These are phyloP conservation scores for Podospora pseudoanserina DNA, from an alignment of 495 filamentous ascomycete genomes.

Conservation along the genomic window DNA sequence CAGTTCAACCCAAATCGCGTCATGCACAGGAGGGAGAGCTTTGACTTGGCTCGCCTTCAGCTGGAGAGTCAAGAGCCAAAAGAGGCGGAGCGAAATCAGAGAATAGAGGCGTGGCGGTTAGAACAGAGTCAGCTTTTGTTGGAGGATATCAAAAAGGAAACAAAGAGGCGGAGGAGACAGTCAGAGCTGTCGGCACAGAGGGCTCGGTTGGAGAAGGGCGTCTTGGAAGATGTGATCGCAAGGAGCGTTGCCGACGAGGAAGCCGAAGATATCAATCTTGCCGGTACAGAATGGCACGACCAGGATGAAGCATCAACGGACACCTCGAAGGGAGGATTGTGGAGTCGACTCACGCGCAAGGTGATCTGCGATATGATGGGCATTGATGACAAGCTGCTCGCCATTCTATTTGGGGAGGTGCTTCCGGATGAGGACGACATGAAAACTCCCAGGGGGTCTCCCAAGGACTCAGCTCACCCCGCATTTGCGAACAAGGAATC, in stretches of 20 bases:
- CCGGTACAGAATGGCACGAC: conserved; percentile 40
- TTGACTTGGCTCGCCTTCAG: conserved; percentile 50
- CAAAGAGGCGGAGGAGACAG: conserved; percentile 54
- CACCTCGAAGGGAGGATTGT: conserved; percentile 60
- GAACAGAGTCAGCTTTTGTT: conserved; percentile 83
- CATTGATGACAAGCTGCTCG: conserved; percentile 79
- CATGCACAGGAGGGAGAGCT: conserved; percentile 60
- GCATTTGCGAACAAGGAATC: conserved; percentile 29
- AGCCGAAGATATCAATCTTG: conserved; percentile 33
- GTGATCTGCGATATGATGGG: conserved; percentile 88
- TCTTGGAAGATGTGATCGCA: conserved; percentile 20
- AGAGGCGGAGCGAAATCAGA: conserved; percentile 65
- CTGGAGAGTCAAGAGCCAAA: conserved; percentile 57
- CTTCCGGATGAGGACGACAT: conserved; percentile 58
- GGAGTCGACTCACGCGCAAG: conserved; percentile 76
- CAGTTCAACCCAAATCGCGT: conserved; percentile 70
- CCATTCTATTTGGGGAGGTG: conserved; percentile 81
- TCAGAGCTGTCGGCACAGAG: conserved; percentile 32
- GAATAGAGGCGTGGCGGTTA: conserved; percentile 87
- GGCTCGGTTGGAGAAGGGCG: conserved; percentile 8
- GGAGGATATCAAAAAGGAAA: conserved; percentile 85
- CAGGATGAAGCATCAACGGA: conserved; percentile 34
- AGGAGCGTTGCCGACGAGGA: conserved; percentile 29
- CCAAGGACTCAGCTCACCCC: conserved; percentile 22
- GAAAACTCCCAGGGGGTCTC: conserved; percentile 38